A percentile compares a stretch with the other conserved stretches of the same genome.
Conservation (phyloP, 208 protist genomes). For the Sergeia podlipaevii region DNA sequence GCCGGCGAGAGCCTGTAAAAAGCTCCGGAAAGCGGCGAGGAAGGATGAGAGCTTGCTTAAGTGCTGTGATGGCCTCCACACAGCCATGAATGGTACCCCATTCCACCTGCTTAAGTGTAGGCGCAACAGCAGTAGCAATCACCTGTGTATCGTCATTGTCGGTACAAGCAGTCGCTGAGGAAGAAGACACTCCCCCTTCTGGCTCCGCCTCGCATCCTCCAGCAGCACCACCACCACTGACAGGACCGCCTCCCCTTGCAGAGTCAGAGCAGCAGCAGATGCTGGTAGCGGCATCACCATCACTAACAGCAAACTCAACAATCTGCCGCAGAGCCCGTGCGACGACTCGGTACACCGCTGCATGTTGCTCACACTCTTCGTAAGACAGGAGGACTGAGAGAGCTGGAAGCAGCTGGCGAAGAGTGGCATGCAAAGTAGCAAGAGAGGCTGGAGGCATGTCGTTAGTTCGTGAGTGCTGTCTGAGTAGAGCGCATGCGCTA, state of each 20-base stretch:
- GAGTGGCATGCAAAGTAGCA: constrained; percentile 6
- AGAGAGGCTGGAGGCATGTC: neutral
- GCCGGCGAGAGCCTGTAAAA: constrained; percentile 92
- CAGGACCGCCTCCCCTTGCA: neutral
- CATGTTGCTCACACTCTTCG: too few species aligned
- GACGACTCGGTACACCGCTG: too few species aligned
- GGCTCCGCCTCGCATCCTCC: too few species aligned
- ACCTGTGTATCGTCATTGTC: neutral
- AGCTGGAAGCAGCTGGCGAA: constrained; percentile 25
- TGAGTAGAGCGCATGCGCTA: constrained; percentile 7
- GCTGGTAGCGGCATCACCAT: neutral
- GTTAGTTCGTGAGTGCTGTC: constrained; percentile 5
- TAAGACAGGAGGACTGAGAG: constrained; percentile 31
- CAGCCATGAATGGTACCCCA: constrained; percentile 96
- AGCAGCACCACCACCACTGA: neutral
- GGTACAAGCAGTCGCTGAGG: constrained; percentile 4
- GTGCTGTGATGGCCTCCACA: constrained; percentile 91
- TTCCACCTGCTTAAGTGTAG: constrained; percentile 2
- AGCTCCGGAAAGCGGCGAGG: constrained; percentile 96
- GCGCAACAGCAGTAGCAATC: neutral
- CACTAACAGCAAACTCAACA: neutral
- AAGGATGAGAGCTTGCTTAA: constrained; percentile 97
- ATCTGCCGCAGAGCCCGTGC: neutral
- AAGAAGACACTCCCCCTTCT: too few species aligned
- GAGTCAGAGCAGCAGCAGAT: too few species aligned